A percentile compares a stretch with the other conserved stretches of the same genome.
Conservation (phyloP, 495 filamentous ascomycete genomes). For the Usnea hakonensis region DNA sequence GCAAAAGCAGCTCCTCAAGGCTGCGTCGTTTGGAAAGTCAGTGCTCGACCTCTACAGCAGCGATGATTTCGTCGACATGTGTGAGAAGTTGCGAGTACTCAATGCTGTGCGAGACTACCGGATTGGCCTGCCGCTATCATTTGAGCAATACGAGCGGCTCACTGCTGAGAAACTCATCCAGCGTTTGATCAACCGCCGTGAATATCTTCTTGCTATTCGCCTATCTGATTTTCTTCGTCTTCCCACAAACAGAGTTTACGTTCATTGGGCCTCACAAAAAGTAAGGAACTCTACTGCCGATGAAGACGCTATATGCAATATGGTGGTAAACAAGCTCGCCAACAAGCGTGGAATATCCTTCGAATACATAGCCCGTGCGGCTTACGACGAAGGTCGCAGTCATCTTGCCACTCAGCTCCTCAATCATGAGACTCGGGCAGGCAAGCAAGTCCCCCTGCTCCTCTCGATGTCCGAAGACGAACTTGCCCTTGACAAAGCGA, state of each 20-base stretch:
- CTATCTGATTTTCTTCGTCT: constrained; percentile 84
- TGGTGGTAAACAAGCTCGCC: constrained; percentile 77
- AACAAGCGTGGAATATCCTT: constrained; percentile 91
- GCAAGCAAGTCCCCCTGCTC: constrained; percentile 90
- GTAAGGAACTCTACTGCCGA: constrained; percentile 76
- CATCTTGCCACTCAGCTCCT: constrained; percentile 81
- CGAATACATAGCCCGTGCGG: constrained; percentile 86
- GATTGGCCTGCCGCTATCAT: constrained; percentile 83
- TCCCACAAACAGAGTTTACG: constrained; percentile 82
- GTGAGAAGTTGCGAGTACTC: constrained; percentile 83
- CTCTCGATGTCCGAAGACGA: constrained; percentile 94
- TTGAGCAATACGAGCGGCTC: constrained; percentile 82
- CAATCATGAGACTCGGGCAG: constrained; percentile 87
- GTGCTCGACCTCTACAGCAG: constrained; percentile 93
- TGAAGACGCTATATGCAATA: constrained; percentile 78
- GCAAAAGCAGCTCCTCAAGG: constrained; percentile 93
- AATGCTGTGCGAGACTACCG: constrained; percentile 88
- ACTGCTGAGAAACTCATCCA: constrained; percentile 80
- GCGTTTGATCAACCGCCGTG: constrained; percentile 76
- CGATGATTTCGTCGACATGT: constrained; percentile 98
- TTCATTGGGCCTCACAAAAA: constrained; percentile 94
- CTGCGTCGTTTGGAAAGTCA: constrained; percentile 94
- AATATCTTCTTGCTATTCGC: constrained; percentile 84
- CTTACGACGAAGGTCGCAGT: constrained; percentile 86
- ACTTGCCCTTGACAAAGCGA: constrained; percentile 91